Conservation (phyloP, 371 early-diverging fungal species). For the Apophysomyces sp. region DNA sequence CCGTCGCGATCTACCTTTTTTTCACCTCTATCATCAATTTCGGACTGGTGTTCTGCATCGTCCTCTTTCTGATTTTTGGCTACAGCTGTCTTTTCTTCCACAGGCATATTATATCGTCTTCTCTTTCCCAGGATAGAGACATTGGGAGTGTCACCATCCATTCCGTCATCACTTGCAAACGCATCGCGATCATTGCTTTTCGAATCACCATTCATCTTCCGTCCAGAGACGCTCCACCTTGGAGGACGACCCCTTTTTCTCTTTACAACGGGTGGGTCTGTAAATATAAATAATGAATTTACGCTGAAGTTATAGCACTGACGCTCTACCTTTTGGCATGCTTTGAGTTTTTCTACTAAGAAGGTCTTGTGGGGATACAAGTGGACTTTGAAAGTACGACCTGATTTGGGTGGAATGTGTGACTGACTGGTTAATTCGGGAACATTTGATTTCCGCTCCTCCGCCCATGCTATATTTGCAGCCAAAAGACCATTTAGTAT, state of each 20-base stretch:
- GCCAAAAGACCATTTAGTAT: too few species aligned
- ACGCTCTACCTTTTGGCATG: neutral
- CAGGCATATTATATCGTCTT: neutral
- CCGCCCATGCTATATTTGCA: too few species aligned
- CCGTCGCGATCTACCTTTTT: constrained; percentile 68
- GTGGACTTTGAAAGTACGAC: neutral
- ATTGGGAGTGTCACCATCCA: neutral
- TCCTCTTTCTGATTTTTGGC: neutral
- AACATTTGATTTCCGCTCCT: too few species aligned
- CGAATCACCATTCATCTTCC: neutral
- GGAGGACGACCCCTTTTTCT: neutral
- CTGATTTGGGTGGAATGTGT: neutral
- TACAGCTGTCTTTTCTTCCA: neutral
- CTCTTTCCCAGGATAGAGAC: neutral
- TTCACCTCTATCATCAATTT: constrained; percentile 64
- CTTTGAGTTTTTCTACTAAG: neutral
- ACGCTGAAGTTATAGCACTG: neutral
- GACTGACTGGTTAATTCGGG: neutral
- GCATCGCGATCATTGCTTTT: neutral
- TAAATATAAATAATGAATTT: neutral
- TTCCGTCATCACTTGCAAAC: neutral
- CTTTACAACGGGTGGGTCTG: neutral
- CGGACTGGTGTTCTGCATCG: constrained; percentile 48
- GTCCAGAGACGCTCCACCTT: neutral
- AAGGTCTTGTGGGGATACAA: neutral